phyloP scores from a whole-genome alignment of 257 asterid genomes.

The Verbascum thapsus region DNA sequence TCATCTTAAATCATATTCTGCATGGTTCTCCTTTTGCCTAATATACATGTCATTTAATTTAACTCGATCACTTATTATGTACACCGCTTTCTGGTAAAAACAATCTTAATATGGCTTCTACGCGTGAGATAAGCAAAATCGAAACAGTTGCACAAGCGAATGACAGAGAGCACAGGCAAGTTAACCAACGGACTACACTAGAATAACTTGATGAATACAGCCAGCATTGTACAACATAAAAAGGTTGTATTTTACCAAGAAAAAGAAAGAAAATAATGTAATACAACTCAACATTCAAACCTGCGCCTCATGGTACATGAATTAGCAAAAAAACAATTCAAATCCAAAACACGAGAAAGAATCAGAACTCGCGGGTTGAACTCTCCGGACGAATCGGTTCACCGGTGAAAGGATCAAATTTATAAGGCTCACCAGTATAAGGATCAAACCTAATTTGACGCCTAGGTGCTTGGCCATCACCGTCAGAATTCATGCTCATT shows the following conservation, averaged over 20 bases:
- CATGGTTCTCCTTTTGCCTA: not conserved
- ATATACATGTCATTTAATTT: not conserved
- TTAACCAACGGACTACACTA: not conserved
- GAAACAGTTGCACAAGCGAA: too few relatives aligned
- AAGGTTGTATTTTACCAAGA: not conserved
- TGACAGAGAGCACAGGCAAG: not conserved
- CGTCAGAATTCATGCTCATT: conserved; percentile 25
- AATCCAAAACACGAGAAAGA: not conserved
- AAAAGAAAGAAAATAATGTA: not conserved
- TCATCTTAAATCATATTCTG: too few relatives aligned
- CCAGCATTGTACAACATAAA: not conserved
- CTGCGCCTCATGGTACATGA: not conserved
- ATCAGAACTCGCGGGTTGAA: conserved; percentile 37
- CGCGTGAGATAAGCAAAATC: too few relatives aligned
- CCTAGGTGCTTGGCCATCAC: conserved; percentile 43
- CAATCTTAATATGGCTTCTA: too few relatives aligned
- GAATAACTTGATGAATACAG: not conserved
- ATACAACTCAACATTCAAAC: not conserved
- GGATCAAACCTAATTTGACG: conserved; percentile 81
- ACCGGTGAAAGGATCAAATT: conserved; percentile 92
- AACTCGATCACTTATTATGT: not conserved
- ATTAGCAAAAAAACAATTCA: not conserved
- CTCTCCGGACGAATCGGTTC: conserved; percentile 66
- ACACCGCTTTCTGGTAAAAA: too few relatives aligned
- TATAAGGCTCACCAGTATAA: conserved; percentile 84